Base-by-base conservation (phyloP, 2,329 filamentous ascomycete species). In the Akanthomyces lecanii region DNA sequence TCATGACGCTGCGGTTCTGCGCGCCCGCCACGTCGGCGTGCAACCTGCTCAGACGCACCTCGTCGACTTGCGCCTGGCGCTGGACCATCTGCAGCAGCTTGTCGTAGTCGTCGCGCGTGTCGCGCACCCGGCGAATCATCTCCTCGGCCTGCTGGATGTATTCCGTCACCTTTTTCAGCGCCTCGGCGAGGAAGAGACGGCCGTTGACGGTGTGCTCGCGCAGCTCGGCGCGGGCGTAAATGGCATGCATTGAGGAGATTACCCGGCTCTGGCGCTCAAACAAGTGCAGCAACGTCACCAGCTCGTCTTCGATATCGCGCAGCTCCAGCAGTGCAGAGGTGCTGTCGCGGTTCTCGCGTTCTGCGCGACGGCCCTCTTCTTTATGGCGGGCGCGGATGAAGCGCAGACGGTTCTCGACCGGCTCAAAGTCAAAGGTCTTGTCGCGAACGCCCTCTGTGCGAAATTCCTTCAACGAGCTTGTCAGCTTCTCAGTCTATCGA, bases 71-170 rank as follows among this genome's bases (percentile, higher is more conserved):
- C 0, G 85, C 85, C 68, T 88, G 85, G 18, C 86, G 84, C 69
- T 88, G 85, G 47, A 86, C 85, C 79, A 89, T 86, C 71, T 88
- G 85, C 14, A 88, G 81, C 5, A 89, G 78, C 66, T 87, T 87
- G 67, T 87, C 85, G 66, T 87, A 88, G 65, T 87, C 85, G 52
- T 83, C 84, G 45, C 85, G 78, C 2, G 85, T 86, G 4, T 76
- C 75, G 14, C 82, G 79, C 1, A 86, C 84, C n/a, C 84, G 77
- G 42, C 79, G 76, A 7, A 82, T 75, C 85, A 89, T 88, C 59
- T 86, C 83, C 3, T 74, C 73, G 0, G 83, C 76, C 63, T 83
- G 80, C 23, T 78, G 77, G 18, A 77, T 78, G 69, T 87, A 88
- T 61, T 85, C 84, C 1, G 78, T 78, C 1, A 88, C 71, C 44